Evolutionary conservation across 352 stramenopile genomes (phyloP).

Genomic region (Bremia lactucae): DNA sequence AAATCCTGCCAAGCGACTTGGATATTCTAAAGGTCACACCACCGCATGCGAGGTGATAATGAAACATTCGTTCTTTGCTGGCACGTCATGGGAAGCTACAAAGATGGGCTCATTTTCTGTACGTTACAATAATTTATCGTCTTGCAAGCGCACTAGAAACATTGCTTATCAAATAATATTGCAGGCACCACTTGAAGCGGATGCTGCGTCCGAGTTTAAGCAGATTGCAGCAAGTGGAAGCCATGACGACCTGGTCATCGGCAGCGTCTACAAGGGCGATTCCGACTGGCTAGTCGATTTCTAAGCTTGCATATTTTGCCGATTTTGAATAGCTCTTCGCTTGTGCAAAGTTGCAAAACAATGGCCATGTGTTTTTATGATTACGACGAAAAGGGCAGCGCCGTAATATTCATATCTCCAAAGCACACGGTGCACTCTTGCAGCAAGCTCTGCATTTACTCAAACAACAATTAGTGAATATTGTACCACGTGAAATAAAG

Average conservation of each 20-base stretch:
- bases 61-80: slow-evolving; percentile 74
- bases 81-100: slow-evolving; percentile 71
- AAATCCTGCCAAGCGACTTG: slow-evolving; percentile 44
- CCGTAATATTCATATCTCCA: slow-evolving; percentile 30
- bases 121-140: slow-evolving; percentile 8
- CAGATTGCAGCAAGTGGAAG: slow-evolving; percentile 46
- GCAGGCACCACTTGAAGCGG: slow-evolving; percentile 62
- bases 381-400: slow-evolving; percentile 11
- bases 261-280: slow-evolving; percentile 55
- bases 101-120: slow-evolving; percentile 76
- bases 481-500: neutral
- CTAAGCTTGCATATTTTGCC: slow-evolving; percentile 23
- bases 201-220: slow-evolving; percentile 60
- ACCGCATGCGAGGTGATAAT: slow-evolving; percentile 64
- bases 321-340: slow-evolving; percentile 1
- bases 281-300: slow-evolving; percentile 71
- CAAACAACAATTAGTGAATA: neutral
- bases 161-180: too few species aligned
- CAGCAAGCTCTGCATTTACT: slow-evolving; percentile 16
- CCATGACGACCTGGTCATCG: slow-evolving; percentile 58
- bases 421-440: slow-evolving; percentile 39
- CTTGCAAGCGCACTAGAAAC: neutral
- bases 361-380: neutral
- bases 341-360: neutral
- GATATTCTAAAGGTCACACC: slow-evolving; percentile 38